phyloP scores from a whole-genome alignment of 768 basidiomycete species.

The Leccinum rimulosum region DNA sequence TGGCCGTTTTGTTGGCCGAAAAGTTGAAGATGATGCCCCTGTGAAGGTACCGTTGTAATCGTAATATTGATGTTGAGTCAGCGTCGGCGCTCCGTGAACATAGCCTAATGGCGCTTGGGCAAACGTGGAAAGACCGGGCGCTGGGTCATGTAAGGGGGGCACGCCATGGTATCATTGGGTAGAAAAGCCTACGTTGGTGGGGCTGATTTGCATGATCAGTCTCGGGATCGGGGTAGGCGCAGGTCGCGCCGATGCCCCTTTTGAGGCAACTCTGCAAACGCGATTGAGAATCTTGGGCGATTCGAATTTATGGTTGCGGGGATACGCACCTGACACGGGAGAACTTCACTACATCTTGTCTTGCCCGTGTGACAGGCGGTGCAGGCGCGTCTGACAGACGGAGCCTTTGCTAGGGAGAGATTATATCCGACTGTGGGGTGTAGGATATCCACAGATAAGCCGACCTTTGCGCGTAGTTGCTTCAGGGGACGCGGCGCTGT shows the following conservation, averaged over 20 bases:
- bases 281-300: slow-evolving; percentile 1
- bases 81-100: slow-evolving; percentile 41
- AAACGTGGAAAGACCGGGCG: slow-evolving; percentile 37
- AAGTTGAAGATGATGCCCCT: slow-evolving; percentile 69
- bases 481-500: slow-evolving; percentile 30
- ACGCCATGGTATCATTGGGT: slow-evolving; percentile 1
- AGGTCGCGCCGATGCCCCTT: slow-evolving; percentile 66
- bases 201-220: slow-evolving; percentile 41
- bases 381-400: slow-evolving; percentile 78
- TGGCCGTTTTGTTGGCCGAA: slow-evolving; percentile 78
- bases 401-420: slow-evolving; percentile 60
- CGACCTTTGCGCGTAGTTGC: slow-evolving; percentile 57
- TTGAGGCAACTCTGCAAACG: slow-evolving; percentile 70
- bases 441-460: slow-evolving; percentile 26
- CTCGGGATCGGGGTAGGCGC: slow-evolving; percentile 80
- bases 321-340: slow-evolving; percentile 70
- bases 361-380: slow-evolving; percentile 81
- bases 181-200: slow-evolving; percentile 25
- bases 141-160: slow-evolving; percentile 17
- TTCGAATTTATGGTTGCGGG: slow-evolving; percentile 6
- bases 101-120: slow-evolving; percentile 39
- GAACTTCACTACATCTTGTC: slow-evolving; percentile 77
- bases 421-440: slow-evolving; percentile 10
- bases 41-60: slow-evolving; percentile 72
- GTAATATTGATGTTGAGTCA: slow-evolving; percentile 65